phyloP scores from a whole-genome alignment of 148 eudicot genomes.

The Nyssa sinensis region DNA sequence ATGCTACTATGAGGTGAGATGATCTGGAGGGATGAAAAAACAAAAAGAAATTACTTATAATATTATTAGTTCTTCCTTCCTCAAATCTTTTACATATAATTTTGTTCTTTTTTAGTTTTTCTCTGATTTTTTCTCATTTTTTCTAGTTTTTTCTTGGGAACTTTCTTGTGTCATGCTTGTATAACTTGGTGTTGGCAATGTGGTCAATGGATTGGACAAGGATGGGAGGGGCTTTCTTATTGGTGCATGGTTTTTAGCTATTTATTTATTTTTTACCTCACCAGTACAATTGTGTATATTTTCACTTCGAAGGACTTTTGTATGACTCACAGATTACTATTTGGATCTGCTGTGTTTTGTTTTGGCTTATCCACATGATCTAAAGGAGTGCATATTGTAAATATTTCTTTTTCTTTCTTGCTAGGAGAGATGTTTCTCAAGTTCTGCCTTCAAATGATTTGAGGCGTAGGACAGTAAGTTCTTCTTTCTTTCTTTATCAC shows the following conservation, averaged over 20 bases:
- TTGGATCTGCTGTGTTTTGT: background rate
- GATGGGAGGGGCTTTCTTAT: background rate
- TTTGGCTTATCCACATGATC: background rate
- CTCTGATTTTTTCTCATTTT: background rate
- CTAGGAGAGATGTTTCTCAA: constrained; percentile 17
- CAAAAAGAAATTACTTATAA: background rate
- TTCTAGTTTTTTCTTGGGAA: background rate
- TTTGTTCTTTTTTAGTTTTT: background rate
- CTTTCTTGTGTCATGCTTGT: background rate
- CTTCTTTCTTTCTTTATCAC: background rate
- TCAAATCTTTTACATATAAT: background rate
- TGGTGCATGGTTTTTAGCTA: too few relatives aligned
- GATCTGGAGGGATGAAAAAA: background rate
- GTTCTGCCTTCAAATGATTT: background rate
- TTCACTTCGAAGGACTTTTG: background rate
- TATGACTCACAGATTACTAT: background rate
- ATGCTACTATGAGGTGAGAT: background rate
- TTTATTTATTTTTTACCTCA: too few relatives aligned
- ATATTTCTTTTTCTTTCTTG: background rate
- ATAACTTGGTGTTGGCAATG: background rate
- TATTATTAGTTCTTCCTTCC: background rate
- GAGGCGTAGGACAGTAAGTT: constrained; percentile 29
- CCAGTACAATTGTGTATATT: background rate
- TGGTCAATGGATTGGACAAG: background rate
- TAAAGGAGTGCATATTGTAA: background rate